Conservation (phyloP, 1,139 yeast genomes). For the Protomyces macrosporus region DNA sequence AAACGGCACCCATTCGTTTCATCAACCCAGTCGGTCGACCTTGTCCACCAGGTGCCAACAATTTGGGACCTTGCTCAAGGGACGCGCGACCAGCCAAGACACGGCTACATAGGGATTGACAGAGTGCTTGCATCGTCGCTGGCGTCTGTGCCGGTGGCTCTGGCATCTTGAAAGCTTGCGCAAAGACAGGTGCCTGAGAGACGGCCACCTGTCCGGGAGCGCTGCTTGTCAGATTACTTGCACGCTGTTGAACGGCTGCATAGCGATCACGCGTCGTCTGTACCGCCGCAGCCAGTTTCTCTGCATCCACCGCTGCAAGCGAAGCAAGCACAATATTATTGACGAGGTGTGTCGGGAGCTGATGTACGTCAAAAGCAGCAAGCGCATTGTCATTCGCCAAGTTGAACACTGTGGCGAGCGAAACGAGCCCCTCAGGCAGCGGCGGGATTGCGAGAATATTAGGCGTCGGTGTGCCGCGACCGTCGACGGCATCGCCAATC, state of each 20-base stretch:
- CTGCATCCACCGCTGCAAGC: slow-evolving; percentile 50
- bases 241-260: slow-evolving; percentile 15
- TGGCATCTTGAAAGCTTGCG: neutral
- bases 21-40: slow-evolving; percentile 6
- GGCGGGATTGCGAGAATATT: slow-evolving; percentile 19
- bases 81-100: neutral
- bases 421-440: slow-evolving; percentile 28
- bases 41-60: neutral
- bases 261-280: slow-evolving; percentile 15
- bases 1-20: slow-evolving; percentile 13
- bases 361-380: slow-evolving; percentile 62
- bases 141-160: neutral
- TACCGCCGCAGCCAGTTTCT: slow-evolving; percentile 45
- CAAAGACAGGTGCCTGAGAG: neutral
- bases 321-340: slow-evolving; percentile 63
- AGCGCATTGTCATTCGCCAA: slow-evolving; percentile 41
- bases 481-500: slow-evolving; percentile 1
- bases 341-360: slow-evolving; percentile 60
- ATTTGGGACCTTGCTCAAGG: neutral
- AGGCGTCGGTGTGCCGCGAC: slow-evolving; percentile 25
- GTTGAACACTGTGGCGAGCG: slow-evolving; percentile 19
- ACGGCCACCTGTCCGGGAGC: neutral
- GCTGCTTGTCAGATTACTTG: neutral
- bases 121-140: neutral
- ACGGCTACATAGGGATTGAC: neutral